phyloP scores from a whole-genome alignment of 1,284 basidiomycete species.

The Jaminaea rosea region DNA sequence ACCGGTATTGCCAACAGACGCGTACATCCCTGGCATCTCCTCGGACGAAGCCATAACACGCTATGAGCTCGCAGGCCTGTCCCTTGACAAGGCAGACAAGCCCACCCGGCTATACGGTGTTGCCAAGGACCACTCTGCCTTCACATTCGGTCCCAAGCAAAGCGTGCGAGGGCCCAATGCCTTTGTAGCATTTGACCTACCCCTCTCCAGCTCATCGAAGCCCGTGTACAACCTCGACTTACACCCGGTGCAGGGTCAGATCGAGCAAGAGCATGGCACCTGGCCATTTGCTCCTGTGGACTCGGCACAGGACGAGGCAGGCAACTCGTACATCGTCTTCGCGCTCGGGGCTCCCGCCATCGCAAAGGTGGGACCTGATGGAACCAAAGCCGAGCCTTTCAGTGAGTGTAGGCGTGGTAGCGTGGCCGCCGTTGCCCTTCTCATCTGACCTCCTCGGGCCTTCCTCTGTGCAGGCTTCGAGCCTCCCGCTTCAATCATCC shows the following conservation, averaged over 20 bases:
- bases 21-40: constrained; percentile 25
- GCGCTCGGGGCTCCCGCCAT: constrained; percentile 41
- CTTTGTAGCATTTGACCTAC: constrained; percentile 40
- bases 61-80: constrained; percentile 40
- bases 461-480: constrained; percentile 24
- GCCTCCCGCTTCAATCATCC: too few relatives aligned
- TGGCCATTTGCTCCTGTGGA: constrained; percentile 41
- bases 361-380: constrained; percentile 33
- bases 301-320: constrained; percentile 34
- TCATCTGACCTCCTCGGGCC: constrained; percentile 16
- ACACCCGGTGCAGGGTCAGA: constrained; percentile 24
- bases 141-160: constrained; percentile 31
- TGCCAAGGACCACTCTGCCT: constrained; percentile 34
- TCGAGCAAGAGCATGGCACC: constrained; percentile 18
- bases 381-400: too few relatives aligned
- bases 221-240: constrained; percentile 33
- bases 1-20: background rate
- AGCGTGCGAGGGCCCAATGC: constrained; percentile 23
- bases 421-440: too few relatives aligned
- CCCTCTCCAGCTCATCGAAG: constrained; percentile 16
- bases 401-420: too few relatives aligned
- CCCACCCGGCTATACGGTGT: constrained; percentile 36
- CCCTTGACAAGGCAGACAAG: constrained; percentile 18
- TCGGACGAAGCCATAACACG: constrained; percentile 27
- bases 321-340: constrained; percentile 43